Percentiles rank a stretch among this genome's conserved stretches.
phyloP scores from a whole-genome alignment of 2,329 filamentous ascomycete species.

The Colletotrichum melonis region DNA sequence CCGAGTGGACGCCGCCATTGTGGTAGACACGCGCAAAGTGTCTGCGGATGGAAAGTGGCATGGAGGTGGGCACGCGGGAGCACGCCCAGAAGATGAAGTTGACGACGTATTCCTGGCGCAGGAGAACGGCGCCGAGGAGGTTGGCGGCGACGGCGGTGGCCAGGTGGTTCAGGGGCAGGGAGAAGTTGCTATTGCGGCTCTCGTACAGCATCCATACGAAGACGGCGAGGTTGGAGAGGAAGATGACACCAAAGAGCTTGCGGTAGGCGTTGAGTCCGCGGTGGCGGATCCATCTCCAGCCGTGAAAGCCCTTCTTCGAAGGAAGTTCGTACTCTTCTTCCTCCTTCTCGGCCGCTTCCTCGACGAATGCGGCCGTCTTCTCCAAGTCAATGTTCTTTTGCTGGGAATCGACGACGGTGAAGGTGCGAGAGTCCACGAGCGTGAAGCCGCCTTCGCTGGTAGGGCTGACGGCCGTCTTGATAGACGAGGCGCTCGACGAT shows the following conservation, averaged over 20 bases:
- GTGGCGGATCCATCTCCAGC: slow-evolving; percentile 53
- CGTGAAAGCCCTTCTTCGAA: slow-evolving; percentile 53
- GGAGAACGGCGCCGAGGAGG: slow-evolving; percentile 59
- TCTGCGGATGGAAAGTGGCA: slow-evolving; percentile 59
- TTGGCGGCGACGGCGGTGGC: slow-evolving; percentile 59
- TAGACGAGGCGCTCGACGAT: slow-evolving; percentile 18
- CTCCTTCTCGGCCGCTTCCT: slow-evolving; percentile 14
- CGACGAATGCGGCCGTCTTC: slow-evolving; percentile 27
- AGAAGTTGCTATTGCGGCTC: slow-evolving; percentile 36
- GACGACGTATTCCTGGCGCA: slow-evolving; percentile 65
- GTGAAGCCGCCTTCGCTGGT: slow-evolving; percentile 26
- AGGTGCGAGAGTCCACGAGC: slow-evolving; percentile 26
- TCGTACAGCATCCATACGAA: slow-evolving; percentile 54
- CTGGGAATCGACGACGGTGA: slow-evolving; percentile 5
- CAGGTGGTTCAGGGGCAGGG: slow-evolving; percentile 49
- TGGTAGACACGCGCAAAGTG: slow-evolving; percentile 64
- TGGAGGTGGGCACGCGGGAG: slow-evolving; percentile 54
- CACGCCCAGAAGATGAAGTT: slow-evolving; percentile 63
- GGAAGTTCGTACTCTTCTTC: slow-evolving; percentile 48
- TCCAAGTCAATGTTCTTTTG: slow-evolving; percentile 28
- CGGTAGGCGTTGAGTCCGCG: slow-evolving; percentile 66
- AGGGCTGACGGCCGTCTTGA: slow-evolving; percentile 14
- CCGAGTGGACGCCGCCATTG: slow-evolving; percentile 63
- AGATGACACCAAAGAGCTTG: slow-evolving; percentile 65
- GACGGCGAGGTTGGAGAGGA: slow-evolving; percentile 61